These are phyloP conservation scores for Sungouiozyma ichnusensis DNA, from an alignment of 805 yeast genomes.

Conservation along the genomic window DNA sequence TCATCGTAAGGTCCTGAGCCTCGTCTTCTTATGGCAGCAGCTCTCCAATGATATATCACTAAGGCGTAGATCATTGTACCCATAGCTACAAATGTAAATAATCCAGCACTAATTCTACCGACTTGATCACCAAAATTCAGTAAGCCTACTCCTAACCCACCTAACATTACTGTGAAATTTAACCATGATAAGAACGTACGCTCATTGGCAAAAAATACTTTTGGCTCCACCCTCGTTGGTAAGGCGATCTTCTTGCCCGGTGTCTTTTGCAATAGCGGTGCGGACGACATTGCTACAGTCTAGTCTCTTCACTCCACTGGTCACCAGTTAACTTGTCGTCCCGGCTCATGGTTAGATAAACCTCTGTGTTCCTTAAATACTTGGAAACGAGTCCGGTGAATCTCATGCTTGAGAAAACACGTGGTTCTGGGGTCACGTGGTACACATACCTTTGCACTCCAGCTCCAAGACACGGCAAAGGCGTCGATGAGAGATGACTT, in stretches of 20 bases:
- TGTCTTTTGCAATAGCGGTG: slow-evolving; percentile 62
- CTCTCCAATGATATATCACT: slow-evolving; percentile 98
- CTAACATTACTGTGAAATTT: slow-evolving; percentile 95
- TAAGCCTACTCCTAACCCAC: slow-evolving; percentile 92
- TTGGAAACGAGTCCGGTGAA: too few species aligned
- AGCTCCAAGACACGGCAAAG: too few species aligned
- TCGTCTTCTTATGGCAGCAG: slow-evolving; percentile 93
- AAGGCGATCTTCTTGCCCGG: slow-evolving; percentile 90
- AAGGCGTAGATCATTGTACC: slow-evolving; percentile 94
- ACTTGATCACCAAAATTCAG: slow-evolving; percentile 92
- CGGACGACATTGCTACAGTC: slow-evolving; percentile 38
- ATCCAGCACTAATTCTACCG: slow-evolving; percentile 86
- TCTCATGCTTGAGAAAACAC: too few species aligned
- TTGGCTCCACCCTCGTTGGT: slow-evolving; percentile 97
- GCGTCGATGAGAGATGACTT: too few species aligned
- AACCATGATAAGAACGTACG: slow-evolving; percentile 98
- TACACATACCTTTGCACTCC: too few species aligned
- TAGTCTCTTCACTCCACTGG: slow-evolving; percentile 8
- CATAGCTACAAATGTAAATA: slow-evolving; percentile 95
- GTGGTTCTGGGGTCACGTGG: too few species aligned
- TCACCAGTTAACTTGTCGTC: too few species aligned
- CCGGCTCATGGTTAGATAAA: too few species aligned
- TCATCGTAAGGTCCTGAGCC: slow-evolving; percentile 99
- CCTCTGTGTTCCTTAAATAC: too few species aligned
- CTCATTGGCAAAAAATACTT: slow-evolving; percentile 97